phyloP scores from a whole-genome alignment of 495 filamentous ascomycete species.

The Jackrogersella multiformis region DNA sequence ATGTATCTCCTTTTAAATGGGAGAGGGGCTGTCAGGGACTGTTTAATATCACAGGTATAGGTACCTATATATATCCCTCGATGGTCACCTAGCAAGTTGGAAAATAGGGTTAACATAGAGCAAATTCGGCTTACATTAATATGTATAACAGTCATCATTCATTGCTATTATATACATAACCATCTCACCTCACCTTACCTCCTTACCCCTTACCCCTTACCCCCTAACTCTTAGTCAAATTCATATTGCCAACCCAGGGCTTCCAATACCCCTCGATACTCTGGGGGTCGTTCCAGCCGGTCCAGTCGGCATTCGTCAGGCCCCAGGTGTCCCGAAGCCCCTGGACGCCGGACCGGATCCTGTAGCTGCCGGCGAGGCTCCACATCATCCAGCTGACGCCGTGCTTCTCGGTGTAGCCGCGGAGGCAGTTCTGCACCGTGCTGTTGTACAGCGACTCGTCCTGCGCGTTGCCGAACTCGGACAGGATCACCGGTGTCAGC shows the following conservation, averaged over 20 bases:
- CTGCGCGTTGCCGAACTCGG: constrained; percentile 60
- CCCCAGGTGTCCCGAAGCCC: constrained; percentile 62
- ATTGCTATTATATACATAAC: neutral
- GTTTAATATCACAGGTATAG: too few relatives aligned
- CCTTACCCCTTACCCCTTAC: neutral
- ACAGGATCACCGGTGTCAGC: constrained; percentile 58
- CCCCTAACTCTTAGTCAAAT: constrained; percentile 26
- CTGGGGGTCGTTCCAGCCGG: constrained; percentile 49
- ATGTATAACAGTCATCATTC: neutral
- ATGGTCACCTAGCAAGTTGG: too few relatives aligned
- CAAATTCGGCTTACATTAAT: too few relatives aligned
- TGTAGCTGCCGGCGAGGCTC: constrained; percentile 66
- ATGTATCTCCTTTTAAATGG: too few relatives aligned
- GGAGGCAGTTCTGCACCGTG: constrained; percentile 59
- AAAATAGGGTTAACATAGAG: too few relatives aligned
- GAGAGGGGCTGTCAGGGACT: too few relatives aligned
- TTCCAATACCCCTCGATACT: constrained; percentile 50
- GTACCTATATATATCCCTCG: too few relatives aligned
- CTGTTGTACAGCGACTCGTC: constrained; percentile 50
- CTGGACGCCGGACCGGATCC: constrained; percentile 57
- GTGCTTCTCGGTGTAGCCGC: constrained; percentile 54
- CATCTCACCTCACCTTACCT: neutral
- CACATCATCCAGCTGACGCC: constrained; percentile 65
- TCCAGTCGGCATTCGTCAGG: constrained; percentile 52
- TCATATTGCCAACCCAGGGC: constrained; percentile 51